A percentile compares a stretch with the other conserved stretches of the same genome.
Conservation (phyloP, 768 basidiomycete genomes). For the Lactarius deliciosus region DNA sequence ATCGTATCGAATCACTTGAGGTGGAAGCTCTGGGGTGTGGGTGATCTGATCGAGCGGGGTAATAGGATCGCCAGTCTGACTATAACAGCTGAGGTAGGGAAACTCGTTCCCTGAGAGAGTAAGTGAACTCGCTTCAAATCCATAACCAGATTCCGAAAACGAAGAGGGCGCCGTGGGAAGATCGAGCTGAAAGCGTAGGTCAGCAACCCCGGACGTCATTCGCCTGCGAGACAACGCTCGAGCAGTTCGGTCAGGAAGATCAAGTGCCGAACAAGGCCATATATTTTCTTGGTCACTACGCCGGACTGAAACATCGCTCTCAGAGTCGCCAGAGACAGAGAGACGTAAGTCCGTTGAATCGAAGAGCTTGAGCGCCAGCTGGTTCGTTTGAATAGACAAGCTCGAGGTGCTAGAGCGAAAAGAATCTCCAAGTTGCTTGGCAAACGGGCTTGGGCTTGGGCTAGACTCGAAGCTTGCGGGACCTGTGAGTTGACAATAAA, state of each 20-base stretch:
- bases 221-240: slow-evolving; percentile 38
- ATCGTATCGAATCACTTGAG: slow-evolving; percentile 31
- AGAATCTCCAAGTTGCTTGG: slow-evolving; percentile 3
- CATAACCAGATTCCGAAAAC: slow-evolving; percentile 28
- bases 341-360: slow-evolving; percentile 21
- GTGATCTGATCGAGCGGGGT: slow-evolving; percentile 36
- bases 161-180: slow-evolving; percentile 28
- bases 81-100: slow-evolving; percentile 18
- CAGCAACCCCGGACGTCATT: slow-evolving; percentile 36
- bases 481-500: slow-evolving; percentile 8
- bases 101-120: slow-evolving; percentile 17
- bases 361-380: slow-evolving; percentile 1
- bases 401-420: slow-evolving; percentile 13
- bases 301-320: slow-evolving; percentile 1
- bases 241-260: slow-evolving; percentile 8
- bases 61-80: slow-evolving; percentile 22
- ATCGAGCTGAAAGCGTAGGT: slow-evolving; percentile 31
- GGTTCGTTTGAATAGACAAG: slow-evolving; percentile 18
- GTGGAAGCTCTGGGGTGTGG: slow-evolving; percentile 34
- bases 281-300: slow-evolving; percentile 19
- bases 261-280: slow-evolving; percentile 6
- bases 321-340: slow-evolving; percentile 2
- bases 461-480: slow-evolving; percentile 16
- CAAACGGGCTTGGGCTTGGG: slow-evolving; percentile 23
- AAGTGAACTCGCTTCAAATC: slow-evolving; percentile 8